These are phyloP conservation scores for Emericellopsis cladophorae DNA, from an alignment of 2,329 filamentous ascomycete species.

Conservation along the genomic window DNA sequence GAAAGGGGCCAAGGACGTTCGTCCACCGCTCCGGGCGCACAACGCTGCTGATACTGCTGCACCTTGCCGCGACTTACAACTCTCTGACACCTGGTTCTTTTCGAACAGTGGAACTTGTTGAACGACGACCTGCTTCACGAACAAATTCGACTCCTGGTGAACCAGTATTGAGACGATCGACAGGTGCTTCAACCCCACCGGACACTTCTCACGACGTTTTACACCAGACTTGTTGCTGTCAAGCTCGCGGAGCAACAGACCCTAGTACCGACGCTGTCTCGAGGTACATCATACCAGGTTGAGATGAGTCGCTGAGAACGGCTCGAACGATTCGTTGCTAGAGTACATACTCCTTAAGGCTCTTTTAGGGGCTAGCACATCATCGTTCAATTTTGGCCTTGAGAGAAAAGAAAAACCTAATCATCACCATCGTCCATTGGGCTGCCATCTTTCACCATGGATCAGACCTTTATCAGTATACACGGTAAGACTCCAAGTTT, in stretches of 20 bases:
- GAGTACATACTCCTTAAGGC: too few relatives aligned
- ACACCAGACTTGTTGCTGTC: too few relatives aligned
- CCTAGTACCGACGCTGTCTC: background rate
- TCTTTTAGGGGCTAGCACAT: too few relatives aligned
- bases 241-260: too few relatives aligned
- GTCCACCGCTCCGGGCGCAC: too few relatives aligned
- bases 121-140: background rate
- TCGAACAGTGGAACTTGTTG: background rate
- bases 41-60: background rate
- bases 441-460: slow-evolving; percentile 36
- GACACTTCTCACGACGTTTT: background rate
- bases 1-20: too few relatives aligned
- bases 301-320: too few relatives aligned
- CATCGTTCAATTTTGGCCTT: background rate
- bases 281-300: background rate
- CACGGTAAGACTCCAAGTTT: slow-evolving; percentile 49
- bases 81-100: background rate
- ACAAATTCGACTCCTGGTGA: background rate
- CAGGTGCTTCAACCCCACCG: background rate
- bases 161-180: too few relatives aligned
- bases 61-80: background rate
- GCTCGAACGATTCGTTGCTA: too few relatives aligned
- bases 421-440: background rate
- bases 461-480: slow-evolving; percentile 84
- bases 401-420: background rate